Evolutionary conservation across 768 basidiomycete genomes (phyloP).

Genomic region (Boletales sp.): DNA sequence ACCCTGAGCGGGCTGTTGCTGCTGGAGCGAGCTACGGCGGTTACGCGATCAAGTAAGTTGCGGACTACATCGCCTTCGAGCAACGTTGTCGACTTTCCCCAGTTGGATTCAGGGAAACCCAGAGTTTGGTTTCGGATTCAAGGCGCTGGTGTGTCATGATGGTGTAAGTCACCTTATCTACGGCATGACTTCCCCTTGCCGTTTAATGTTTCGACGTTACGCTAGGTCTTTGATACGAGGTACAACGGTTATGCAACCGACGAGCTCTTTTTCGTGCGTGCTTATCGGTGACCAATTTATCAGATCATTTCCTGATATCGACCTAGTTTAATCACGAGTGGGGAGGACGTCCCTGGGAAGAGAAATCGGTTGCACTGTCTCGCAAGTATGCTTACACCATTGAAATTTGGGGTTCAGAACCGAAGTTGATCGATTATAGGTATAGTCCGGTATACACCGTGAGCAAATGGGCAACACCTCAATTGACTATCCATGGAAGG

Average conservation of each 20-base stretch:
- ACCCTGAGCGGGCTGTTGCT: conserved; percentile 65
- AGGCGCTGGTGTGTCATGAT: conserved; percentile 89
- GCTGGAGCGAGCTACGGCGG: conserved; percentile 87
- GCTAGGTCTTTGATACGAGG: conserved; percentile 67
- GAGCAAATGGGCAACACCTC: conserved; percentile 80
- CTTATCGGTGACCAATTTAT: not conserved
- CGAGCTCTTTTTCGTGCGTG: conserved; percentile 82
- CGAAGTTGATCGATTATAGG: conserved; percentile 29
- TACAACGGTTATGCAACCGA: conserved; percentile 90
- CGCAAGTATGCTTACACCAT: conserved; percentile 44
- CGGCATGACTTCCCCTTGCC: not conserved
- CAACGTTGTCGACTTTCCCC: not conserved
- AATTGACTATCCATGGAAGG: conserved; percentile 81
- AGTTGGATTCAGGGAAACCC: conserved; percentile 97
- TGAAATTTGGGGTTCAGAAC: not conserved
- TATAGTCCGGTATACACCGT: conserved; percentile 83
- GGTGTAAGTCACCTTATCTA: conserved; percentile 50
- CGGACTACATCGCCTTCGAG: conserved; percentile 10
- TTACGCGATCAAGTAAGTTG: conserved; percentile 77
- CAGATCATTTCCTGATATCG: not conserved
- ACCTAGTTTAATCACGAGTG: conserved; percentile 81
- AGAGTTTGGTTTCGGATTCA: conserved; percentile 84
- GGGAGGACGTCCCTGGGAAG: conserved; percentile 79
- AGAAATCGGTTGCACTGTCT: conserved; percentile 48
- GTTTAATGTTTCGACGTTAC: not conserved